Conservation (phyloP, 345 rosid genomes). For the Gossypium raimondii region DNA sequence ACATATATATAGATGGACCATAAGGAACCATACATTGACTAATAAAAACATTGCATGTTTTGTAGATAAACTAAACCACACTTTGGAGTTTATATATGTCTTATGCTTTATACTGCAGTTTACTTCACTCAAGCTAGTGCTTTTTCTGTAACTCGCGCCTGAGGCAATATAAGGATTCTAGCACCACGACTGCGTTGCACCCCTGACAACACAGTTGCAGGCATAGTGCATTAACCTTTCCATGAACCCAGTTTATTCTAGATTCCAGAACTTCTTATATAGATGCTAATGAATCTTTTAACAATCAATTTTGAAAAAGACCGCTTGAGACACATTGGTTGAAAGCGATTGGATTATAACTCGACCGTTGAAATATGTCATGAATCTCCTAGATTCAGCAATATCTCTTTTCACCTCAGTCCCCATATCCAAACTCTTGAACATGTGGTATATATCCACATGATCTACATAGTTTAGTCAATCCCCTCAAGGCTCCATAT, state of each 20-base stretch:
- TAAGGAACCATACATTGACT: too few relatives aligned
- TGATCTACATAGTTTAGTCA: slow-evolving; percentile 37
- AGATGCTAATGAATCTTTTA: not conserved
- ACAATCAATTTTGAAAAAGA: not conserved
- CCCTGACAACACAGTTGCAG: not conserved
- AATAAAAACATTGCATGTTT: too few relatives aligned
- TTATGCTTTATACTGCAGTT: too few relatives aligned
- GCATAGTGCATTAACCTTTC: not conserved
- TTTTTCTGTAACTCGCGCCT: too few relatives aligned
- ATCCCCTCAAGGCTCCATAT: slow-evolving; percentile 43
- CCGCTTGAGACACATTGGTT: not conserved
- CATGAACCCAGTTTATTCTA: not conserved
- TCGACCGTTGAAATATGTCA: not conserved
- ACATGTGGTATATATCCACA: slow-evolving; percentile 26
- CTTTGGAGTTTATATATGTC: too few relatives aligned
- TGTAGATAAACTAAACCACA: too few relatives aligned
- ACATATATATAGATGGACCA: too few relatives aligned
- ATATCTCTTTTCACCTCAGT: not conserved
- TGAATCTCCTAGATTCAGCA: not conserved
- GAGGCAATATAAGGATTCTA: too few relatives aligned
- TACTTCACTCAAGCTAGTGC: too few relatives aligned
- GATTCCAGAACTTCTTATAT: not conserved
- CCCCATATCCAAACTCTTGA: slow-evolving; percentile 19
- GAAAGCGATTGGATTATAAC: not conserved
- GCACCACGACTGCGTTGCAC: too few relatives aligned